Conservation (phyloP, 768 basidiomycete species). For the Psilocybe cubensis region DNA sequence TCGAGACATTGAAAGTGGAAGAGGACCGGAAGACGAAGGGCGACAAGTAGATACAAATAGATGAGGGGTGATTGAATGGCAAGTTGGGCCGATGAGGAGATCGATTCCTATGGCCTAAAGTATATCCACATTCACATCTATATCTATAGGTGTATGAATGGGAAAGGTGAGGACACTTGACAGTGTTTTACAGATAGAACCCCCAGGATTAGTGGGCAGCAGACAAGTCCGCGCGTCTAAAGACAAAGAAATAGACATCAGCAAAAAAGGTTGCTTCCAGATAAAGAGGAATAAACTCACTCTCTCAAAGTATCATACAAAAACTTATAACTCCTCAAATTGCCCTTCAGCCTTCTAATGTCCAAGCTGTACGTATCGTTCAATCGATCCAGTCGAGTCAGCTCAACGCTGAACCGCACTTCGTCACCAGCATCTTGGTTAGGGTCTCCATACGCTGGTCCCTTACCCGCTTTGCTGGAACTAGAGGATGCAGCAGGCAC, state of each 20-base stretch:
- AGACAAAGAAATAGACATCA: conserved; percentile 7
- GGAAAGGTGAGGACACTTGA: background rate
- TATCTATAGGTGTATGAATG: background rate
- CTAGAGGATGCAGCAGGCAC: conserved; percentile 31
- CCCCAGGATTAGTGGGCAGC: conserved; percentile 22
- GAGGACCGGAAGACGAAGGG: too few species aligned
- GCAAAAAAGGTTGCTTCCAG: background rate
- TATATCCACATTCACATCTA: background rate
- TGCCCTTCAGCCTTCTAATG: conserved; percentile 90
- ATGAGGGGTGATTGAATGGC: background rate
- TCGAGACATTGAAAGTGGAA: background rate
- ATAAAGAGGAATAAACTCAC: conserved; percentile 49
- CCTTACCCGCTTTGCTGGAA: conserved; percentile 10
- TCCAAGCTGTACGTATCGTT: conserved; percentile 92
- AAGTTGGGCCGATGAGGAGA: background rate
- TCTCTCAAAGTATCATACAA: conserved; percentile 86
- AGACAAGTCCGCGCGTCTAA: conserved; percentile 49
- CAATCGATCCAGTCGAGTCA: conserved; percentile 88
- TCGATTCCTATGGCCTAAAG: background rate
- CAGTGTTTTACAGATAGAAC: background rate
- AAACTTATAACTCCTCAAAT: conserved; percentile 91
- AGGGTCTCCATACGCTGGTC: conserved; percentile 75
- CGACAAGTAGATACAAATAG: background rate
- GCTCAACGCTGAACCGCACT: conserved; percentile 94
- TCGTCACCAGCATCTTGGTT: conserved; percentile 89